Base-by-base conservation (phyloP, 1,139 yeast species). In the Saccharomyces uvarum region DNA sequence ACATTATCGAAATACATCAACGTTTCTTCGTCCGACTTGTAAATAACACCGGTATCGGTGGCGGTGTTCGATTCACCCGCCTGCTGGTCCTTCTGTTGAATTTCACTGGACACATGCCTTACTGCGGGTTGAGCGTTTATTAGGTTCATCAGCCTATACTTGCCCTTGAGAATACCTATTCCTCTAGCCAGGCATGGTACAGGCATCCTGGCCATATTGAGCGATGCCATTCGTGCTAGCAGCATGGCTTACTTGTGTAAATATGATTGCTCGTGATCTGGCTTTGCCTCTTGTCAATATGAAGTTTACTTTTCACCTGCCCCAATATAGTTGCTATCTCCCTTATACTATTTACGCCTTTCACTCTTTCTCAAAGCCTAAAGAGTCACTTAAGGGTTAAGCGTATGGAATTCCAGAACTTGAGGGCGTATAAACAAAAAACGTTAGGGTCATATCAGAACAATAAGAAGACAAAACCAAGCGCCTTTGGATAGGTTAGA, bases 31-130 rank as follows among this genome's bases (percentile, higher is more conserved):
- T 72, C 72, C 2, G 75, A 71, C 57, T 78, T 79, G 52, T 77
- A 76, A 56, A 83, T 82, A 46, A 82, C 78, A 61, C 88, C 88
- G 0, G 88, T 82, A 49, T 77, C 78, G 14, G 73, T 75, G 2
- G 80, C 80, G 47, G 74, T 75, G 4, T 73, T 75, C 1, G 75
- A 75, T 53, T 79, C 83, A 56, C 83, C 83, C 26, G 75, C 74
- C 56, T 75, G 76, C 53, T 70, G 70, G 57, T 77, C 79, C 49
- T 72, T 70, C 51, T 70, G 69, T 52, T 72, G 74, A 50, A 74
- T 73, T 48, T 73, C 76, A 26, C 70, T 70, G 1, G 75, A 66
- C 2, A 70, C 72, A 52, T 51, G 66, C 53, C 75, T 59, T 42
- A 53, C 64, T 6, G 46, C 50, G 26, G n/a, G 26, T 7, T 31